Percentiles rank a stretch among this genome's conserved stretches.
Evolutionary conservation across 139 green algal genomes (phyloP).

Genomic region (Mychonastes homosphaera): DNA sequence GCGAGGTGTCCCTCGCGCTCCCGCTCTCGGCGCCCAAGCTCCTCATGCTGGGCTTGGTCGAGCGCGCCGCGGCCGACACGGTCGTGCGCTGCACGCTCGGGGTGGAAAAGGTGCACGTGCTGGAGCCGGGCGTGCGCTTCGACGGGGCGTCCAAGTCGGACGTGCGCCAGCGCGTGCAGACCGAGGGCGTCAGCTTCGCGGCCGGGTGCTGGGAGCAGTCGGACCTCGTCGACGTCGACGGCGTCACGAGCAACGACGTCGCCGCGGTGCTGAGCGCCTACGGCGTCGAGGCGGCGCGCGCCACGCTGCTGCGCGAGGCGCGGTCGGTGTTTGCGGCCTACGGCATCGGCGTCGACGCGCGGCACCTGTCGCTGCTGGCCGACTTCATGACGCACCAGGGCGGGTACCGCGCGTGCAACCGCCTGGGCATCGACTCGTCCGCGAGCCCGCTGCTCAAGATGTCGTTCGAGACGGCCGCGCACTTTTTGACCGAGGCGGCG

Average conservation of each 20-base stretch:
- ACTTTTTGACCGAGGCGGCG: conserved; percentile 86
- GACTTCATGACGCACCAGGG: conserved; percentile 96
- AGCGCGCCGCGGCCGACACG: conserved; percentile 49
- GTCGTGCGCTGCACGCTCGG: conserved; percentile 12
- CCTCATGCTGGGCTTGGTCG: conserved; percentile 78
- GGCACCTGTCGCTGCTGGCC: conserved; percentile 87
- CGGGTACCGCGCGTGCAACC: conserved; percentile 67
- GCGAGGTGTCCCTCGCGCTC: conserved; percentile 28
- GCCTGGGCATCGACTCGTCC: conserved; percentile 78
- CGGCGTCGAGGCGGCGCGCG: conserved; percentile 91
- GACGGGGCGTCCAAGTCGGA: conserved; percentile 14
- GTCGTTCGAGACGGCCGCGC: conserved; percentile 90
- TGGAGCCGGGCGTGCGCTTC: conserved; percentile 43
- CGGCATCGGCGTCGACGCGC: conserved; percentile 88
- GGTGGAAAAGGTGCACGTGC: conserved; percentile 63
- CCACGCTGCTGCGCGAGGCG: conserved; percentile 76
- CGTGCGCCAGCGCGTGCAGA: conserved; percentile 56
- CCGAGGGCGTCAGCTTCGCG: conserved; percentile 90
- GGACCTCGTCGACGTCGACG: conserved; percentile 57
- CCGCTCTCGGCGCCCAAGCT: conserved; percentile 62
- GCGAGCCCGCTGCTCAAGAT: conserved; percentile 91
- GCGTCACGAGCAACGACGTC: conserved; percentile 80
- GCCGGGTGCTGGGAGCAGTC: conserved; percentile 34
- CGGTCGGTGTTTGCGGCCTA: conserved; percentile 89
- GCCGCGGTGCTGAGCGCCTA: conserved; percentile 62